phyloP scores from a whole-genome alignment of 495 filamentous ascomycete genomes.

The Chaetomium fimeti region DNA sequence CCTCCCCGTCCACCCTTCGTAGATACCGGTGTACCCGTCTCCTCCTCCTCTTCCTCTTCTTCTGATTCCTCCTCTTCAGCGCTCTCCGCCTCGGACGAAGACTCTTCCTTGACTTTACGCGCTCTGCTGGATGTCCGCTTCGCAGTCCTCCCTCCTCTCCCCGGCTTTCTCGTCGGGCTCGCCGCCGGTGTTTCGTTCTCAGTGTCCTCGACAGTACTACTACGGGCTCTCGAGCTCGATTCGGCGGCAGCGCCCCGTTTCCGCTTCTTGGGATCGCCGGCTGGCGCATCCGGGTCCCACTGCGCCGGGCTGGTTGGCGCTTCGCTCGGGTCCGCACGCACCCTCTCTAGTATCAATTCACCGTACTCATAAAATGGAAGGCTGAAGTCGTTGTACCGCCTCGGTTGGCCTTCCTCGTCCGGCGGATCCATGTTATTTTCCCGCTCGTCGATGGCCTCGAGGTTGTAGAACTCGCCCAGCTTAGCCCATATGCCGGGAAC shows the following conservation, averaged over 20 bases:
- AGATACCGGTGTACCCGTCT: slow-evolving; percentile 29
- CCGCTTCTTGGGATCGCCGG: slow-evolving; percentile 47
- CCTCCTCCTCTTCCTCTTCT: slow-evolving; percentile 41
- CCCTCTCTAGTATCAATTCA: slow-evolving; percentile 67
- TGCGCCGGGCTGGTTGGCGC: slow-evolving; percentile 56
- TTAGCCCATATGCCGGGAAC: slow-evolving; percentile 92
- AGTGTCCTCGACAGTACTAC: slow-evolving; percentile 57
- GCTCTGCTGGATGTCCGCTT: slow-evolving; percentile 45
- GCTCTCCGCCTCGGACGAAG: slow-evolving; percentile 66
- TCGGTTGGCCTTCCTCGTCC: slow-evolving; percentile 54
- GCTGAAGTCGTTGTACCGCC: slow-evolving; percentile 64
- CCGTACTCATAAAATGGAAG: slow-evolving; percentile 77
- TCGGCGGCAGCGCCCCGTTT: slow-evolving; percentile 42
- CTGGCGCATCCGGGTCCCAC: slow-evolving; percentile 43
- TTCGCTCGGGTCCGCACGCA: slow-evolving; percentile 58
- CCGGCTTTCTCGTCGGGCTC: slow-evolving; percentile 37
- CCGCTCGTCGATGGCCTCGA: slow-evolving; percentile 83
- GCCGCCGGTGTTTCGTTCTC: slow-evolving; percentile 45
- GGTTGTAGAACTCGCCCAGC: slow-evolving; percentile 77
- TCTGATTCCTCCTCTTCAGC: slow-evolving; percentile 57
- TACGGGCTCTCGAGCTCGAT: slow-evolving; percentile 43
- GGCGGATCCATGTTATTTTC: slow-evolving; percentile 66
- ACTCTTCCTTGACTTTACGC: slow-evolving; percentile 43
- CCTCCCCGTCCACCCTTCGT: slow-evolving; percentile 28
- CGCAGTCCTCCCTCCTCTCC: slow-evolving; percentile 39